Conservation (phyloP, 441 rosid species). For the Brassica balearica region DNA sequence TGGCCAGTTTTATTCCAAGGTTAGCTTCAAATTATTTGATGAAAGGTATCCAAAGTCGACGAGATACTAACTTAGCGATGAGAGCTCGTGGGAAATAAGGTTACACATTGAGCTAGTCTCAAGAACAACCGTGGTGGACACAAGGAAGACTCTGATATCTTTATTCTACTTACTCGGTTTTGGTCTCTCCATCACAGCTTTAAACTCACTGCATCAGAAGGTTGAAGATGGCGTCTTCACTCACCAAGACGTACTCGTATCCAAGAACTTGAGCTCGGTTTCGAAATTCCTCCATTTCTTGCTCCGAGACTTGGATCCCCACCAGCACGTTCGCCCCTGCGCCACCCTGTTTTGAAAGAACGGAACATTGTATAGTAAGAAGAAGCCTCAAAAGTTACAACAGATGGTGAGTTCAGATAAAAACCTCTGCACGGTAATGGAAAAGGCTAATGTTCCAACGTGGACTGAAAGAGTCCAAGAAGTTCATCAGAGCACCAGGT, state of each 20-base stretch:
- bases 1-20: background rate
- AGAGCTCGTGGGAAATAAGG: constrained; percentile 3
- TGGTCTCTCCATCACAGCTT: constrained; percentile 17
- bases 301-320: constrained; percentile 68
- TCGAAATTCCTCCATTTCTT: constrained; percentile 70
- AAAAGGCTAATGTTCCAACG: constrained; percentile 95
- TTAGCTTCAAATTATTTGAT: constrained; percentile 5
- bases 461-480: constrained; percentile 88
- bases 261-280: constrained; percentile 65
- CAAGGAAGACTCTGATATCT: constrained; percentile 3
- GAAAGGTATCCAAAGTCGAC: constrained; percentile 18
- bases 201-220: constrained; percentile 72
- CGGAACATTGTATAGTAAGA: constrained; percentile 26
- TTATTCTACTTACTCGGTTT: constrained; percentile 22
- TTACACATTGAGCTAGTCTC: constrained; percentile 20
- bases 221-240: constrained; percentile 61
- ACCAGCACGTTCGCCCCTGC: constrained; percentile 95
- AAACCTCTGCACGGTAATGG: constrained; percentile 66
- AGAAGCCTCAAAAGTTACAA: background rate
- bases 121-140: constrained; percentile 13
- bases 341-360: constrained; percentile 72
- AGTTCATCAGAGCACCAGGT: constrained; percentile 92
- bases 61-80: background rate
- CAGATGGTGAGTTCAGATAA: no score
- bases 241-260: constrained; percentile 75